Percentiles rank a stretch among this genome's conserved stretches.
These are phyloP conservation scores for Zea mays DNA, from an alignment of 176 grass and related monocot genomes.

Conservation along the genomic window DNA sequence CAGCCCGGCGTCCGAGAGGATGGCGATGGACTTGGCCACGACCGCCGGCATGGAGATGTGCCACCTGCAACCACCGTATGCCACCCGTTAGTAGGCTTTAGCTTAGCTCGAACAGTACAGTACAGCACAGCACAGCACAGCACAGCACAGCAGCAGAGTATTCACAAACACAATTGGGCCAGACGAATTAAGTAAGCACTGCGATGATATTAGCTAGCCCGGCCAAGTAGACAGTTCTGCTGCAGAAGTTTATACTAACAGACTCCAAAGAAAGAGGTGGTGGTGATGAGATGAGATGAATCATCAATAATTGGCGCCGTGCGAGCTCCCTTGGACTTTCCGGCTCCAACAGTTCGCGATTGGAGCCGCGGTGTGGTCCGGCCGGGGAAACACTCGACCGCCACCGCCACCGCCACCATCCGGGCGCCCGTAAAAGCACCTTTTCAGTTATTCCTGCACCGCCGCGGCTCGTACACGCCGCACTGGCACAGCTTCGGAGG, in stretches of 20 bases:
- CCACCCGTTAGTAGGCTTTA: not conserved
- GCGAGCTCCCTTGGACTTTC: slow-evolving; percentile 12
- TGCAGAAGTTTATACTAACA: not conserved
- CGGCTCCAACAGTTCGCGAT: slow-evolving; percentile 23
- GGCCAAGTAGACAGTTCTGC: not conserved
- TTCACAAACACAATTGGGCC: not conserved
- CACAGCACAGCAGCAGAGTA: not conserved
- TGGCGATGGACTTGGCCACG: slow-evolving; percentile 87
- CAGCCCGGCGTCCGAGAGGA: slow-evolving; percentile 91
- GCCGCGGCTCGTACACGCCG: not conserved
- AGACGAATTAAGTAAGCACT: slow-evolving; percentile 15
- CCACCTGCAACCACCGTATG: slow-evolving; percentile 54
- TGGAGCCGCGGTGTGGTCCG: slow-evolving; percentile 23
- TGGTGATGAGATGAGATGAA: not conserved
- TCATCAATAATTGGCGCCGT: slow-evolving; percentile 24
- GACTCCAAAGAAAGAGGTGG: not conserved
- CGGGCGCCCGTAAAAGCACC: slow-evolving; percentile 19
- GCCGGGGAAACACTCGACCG: slow-evolving; percentile 3
- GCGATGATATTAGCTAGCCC: slow-evolving; percentile 25
- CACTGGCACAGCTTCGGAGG: not conserved
- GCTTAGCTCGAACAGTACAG: not conserved
- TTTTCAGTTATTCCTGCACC: slow-evolving; percentile 38
- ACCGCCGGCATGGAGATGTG: slow-evolving; percentile 80
- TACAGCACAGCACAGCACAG: not conserved
- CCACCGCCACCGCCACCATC: slow-evolving; percentile 29